These are phyloP conservation scores for Alternaria ventricosa DNA, from an alignment of 2,329 filamentous ascomycete species.

Conservation along the genomic window DNA sequence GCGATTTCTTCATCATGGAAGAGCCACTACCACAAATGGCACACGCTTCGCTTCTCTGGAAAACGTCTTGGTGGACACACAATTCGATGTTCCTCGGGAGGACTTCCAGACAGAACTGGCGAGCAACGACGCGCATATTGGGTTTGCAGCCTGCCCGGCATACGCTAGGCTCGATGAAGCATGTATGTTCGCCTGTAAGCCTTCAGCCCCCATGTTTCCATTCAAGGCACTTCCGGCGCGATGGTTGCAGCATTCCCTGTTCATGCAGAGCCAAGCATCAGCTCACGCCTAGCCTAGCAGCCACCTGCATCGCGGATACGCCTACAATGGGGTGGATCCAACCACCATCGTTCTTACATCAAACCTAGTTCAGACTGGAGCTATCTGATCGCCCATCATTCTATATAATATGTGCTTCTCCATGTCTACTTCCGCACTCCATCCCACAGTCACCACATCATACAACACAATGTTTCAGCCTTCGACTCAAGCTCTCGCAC, in stretches of 20 bases:
- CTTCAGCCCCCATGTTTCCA: constrained; percentile 39
- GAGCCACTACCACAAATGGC: neutral
- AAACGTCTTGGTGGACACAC: neutral
- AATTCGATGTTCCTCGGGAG: neutral
- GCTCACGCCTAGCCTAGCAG: constrained; percentile 38
- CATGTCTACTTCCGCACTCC: constrained; percentile 20
- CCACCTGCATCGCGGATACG: constrained; percentile 32
- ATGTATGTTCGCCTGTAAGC: constrained; percentile 37
- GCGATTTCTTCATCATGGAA: neutral
- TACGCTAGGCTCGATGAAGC: constrained; percentile 32
- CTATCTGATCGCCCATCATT: constrained; percentile 21
- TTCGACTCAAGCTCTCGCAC: constrained; percentile 31
- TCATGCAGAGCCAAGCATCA: constrained; percentile 38
- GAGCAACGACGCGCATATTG: constrained; percentile 25
- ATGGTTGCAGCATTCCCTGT: constrained; percentile 39
- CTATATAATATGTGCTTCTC: constrained; percentile 42
- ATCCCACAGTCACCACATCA: constrained; percentile 18
- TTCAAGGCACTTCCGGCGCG: constrained; percentile 32
- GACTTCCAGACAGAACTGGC: constrained; percentile 4
- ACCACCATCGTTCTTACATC: constrained; percentile 30
- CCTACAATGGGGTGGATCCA: constrained; percentile 25
- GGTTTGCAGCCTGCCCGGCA: constrained; percentile 27
- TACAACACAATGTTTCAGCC: constrained; percentile 39
- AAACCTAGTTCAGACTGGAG: constrained; percentile 21
- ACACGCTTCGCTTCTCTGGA: neutral